Evolutionary conservation across 176 grass and related monocot genomes (phyloP), one percentile per base, ranked within the genome.

Genomic region (Oryza australiensis): DNA sequence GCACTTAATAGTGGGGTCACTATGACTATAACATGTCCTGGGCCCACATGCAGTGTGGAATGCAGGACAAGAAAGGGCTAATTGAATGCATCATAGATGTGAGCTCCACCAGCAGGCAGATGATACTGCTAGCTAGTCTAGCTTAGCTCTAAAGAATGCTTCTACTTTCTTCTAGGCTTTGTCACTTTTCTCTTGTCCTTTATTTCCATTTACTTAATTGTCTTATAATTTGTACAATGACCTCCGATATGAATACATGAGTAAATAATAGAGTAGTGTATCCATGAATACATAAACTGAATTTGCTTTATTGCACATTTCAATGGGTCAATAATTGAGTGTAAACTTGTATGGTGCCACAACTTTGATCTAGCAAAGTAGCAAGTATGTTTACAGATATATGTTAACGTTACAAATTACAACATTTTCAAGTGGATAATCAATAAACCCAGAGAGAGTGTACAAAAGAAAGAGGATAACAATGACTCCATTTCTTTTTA

Each of bases 71-170:
- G 30, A 73, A 83, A 30, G 45, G 29, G 40, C 57, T 64, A 57
- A 64, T 4, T 83, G 68, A 78, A 42, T 55, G 74, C 73, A 78
- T 70, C 29, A 72, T 72, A 29, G 43, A 53, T 77, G 24, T 77
- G 24, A 70, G 65, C 73, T 57, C 73, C 24, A 83, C 57, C 35
- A 42, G 66, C 35, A 42, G 55, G 30, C 12, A 72, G 57, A 72
- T 75, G 48, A 59, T 70, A 72, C 66, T 57, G 66, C 80, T 72
- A 77, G 33, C 41, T n/a, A n/a, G n/a, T n/a, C n/a, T n/a, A n/a
- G n/a, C 78, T 65, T 78, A 57, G 67, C 67, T 88, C 74, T 26
- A 83, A 83, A 72, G 74, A 65, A 72, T 83, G 79, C 73, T 82
- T 49, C 40, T 55, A 37, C 66, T 64, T 83, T 83, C 26, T 72